These are phyloP conservation scores for Trypanosoma scelopori DNA, from an alignment of 208 protist species.

Conservation along the genomic window DNA sequence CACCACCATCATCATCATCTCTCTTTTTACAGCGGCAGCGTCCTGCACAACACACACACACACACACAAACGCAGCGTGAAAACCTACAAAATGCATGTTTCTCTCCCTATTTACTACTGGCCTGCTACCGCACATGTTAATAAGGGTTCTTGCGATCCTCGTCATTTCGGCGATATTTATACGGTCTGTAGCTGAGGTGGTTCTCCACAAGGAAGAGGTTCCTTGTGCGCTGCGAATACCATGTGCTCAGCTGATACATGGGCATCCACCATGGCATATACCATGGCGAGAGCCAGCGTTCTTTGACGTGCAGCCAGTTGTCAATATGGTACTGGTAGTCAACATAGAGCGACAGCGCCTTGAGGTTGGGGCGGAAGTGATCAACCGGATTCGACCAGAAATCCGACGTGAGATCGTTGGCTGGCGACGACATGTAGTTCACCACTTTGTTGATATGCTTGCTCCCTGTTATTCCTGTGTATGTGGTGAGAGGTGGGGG, in stretches of 20 bases:
- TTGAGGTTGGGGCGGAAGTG: constrained; percentile 91
- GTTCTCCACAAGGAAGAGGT: constrained; percentile 90
- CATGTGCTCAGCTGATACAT: constrained; percentile 82
- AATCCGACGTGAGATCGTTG: constrained; percentile 33
- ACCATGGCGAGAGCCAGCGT: constrained; percentile 77
- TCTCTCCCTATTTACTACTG: neutral
- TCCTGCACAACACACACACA: neutral
- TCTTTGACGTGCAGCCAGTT: constrained; percentile 79
- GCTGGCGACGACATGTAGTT: constrained; percentile 40
- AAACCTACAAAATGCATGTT: neutral
- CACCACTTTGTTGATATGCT: neutral
- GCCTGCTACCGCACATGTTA: constrained; percentile 25
- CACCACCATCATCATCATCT: too few relatives aligned
- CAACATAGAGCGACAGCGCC: constrained; percentile 84
- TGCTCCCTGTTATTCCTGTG: constrained; percentile 14
- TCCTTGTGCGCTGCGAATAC: constrained; percentile 87
- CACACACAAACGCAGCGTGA: neutral
- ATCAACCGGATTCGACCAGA: constrained; percentile 90
- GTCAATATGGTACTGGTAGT: constrained; percentile 81
- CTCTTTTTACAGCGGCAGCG: too few relatives aligned
- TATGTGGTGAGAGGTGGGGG: too few relatives aligned
- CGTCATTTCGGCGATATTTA: constrained; percentile 87
- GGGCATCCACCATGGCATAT: constrained; percentile 87
- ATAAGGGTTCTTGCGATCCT: constrained; percentile 90
- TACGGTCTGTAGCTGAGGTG: constrained; percentile 91